Evolutionary conservation across 495 filamentous ascomycete genomes (phyloP).

Genomic region (Podospora fimiseda): DNA sequence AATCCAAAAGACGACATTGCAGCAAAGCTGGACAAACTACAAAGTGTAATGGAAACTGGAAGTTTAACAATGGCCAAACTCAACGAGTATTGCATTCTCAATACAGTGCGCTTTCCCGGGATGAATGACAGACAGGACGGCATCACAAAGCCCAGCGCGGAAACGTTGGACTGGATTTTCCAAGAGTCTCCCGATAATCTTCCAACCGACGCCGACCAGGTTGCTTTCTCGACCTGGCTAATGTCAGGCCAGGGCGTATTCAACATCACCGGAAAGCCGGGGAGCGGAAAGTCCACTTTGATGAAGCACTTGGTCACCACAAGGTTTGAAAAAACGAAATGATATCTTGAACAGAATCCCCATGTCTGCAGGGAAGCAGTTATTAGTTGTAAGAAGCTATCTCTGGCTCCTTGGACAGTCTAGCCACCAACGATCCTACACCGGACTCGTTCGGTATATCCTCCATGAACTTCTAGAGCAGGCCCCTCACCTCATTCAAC

Average conservation of each 20-base stretch:
- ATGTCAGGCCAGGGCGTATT: background rate
- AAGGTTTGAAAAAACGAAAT: background rate
- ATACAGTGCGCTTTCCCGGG: background rate
- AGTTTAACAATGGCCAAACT: background rate
- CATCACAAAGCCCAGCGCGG: background rate
- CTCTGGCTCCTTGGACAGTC: background rate
- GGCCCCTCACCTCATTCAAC: background rate
- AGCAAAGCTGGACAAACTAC: background rate
- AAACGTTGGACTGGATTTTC: background rate
- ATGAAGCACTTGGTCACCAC: background rate
- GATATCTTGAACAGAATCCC: background rate
- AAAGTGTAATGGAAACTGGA: background rate
- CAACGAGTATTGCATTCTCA: background rate
- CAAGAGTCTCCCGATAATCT: background rate
- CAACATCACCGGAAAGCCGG: background rate
- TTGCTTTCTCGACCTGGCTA: background rate
- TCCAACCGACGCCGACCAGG: too few relatives aligned
- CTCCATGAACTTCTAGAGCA: background rate
- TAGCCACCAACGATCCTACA: background rate
- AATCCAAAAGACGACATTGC: background rate
- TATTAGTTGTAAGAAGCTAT: background rate
- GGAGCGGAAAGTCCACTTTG: background rate
- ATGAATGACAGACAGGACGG: background rate
- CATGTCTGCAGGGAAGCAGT: background rate
- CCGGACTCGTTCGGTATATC: background rate